phyloP scores from a whole-genome alignment of 2,329 filamentous ascomycete species.

The Apiospora marii region DNA sequence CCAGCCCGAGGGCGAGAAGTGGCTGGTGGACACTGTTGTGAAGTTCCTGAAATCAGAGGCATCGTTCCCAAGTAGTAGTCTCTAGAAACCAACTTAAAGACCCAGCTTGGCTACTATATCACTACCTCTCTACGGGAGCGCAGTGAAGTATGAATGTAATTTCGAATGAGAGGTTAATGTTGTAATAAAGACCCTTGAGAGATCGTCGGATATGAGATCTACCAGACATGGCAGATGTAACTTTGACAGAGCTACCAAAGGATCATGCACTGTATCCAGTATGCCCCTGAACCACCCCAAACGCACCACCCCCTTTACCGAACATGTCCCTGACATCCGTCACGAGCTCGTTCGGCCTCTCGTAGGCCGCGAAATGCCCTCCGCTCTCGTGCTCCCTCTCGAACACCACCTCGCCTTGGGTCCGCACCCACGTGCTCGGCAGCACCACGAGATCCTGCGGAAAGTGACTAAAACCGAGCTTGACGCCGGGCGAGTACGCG shows the following conservation, averaged over 20 bases:
- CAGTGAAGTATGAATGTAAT: background rate
- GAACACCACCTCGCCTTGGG: slow-evolving; percentile 67
- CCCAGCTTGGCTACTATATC: background rate
- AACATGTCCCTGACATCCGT: slow-evolving; percentile 66
- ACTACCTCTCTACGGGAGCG: background rate
- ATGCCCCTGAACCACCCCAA: slow-evolving; percentile 41
- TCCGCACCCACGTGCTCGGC: slow-evolving; percentile 64
- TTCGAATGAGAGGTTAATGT: background rate
- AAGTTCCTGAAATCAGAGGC: slow-evolving; percentile 17
- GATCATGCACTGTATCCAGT: slow-evolving; percentile 34
- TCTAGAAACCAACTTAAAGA: background rate
- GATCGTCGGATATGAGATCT: background rate
- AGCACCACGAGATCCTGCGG: slow-evolving; percentile 64
- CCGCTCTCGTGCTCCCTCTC: slow-evolving; percentile 58
- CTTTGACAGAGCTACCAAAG: background rate
- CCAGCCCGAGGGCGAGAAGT: slow-evolving; percentile 19
- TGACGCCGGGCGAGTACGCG: slow-evolving; percentile 46
- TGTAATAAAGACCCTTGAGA: background rate
- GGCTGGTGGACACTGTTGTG: slow-evolving; percentile 20
- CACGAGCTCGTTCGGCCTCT: slow-evolving; percentile 60
- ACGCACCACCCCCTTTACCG: slow-evolving; percentile 56
- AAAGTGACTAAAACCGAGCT: slow-evolving; percentile 58
- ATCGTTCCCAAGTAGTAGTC: background rate
- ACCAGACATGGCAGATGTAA: background rate
- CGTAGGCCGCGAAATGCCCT: slow-evolving; percentile 69